Conservation (phyloP, 78 protist genomes). For the Polysphondylium violaceum region DNA sequence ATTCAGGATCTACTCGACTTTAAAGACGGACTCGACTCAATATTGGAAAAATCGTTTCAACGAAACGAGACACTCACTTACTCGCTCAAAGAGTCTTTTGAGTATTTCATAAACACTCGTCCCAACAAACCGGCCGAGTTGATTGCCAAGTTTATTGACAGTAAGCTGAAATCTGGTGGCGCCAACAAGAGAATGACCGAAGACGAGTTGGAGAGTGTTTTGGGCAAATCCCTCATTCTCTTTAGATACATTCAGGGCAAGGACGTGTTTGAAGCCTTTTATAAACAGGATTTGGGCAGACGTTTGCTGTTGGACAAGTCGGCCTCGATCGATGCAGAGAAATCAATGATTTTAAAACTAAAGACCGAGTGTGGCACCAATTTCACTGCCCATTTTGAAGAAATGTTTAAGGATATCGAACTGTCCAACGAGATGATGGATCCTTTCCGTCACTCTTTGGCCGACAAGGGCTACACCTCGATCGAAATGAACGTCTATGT, state of each 20-base stretch:
- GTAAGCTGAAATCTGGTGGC: conserved; percentile 74
- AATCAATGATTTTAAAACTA: conserved; percentile 91
- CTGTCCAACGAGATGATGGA: conserved; percentile 80
- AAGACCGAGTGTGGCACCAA: conserved; percentile 94
- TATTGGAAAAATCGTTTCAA: conserved; percentile 62
- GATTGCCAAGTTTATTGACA: conserved; percentile 86
- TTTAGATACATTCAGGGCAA: conserved; percentile 93
- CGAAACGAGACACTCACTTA: conserved; percentile 45
- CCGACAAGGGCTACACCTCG: not conserved
- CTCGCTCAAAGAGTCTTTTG: conserved; percentile 91
- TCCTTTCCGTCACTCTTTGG: conserved; percentile 32
- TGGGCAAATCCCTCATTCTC: conserved; percentile 84
- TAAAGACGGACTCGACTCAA: conserved; percentile 53
- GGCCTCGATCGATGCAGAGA: conserved; percentile 92
- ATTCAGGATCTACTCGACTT: conserved; percentile 86
- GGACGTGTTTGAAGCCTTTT: conserved; percentile 98
- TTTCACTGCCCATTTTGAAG: conserved; percentile 95
- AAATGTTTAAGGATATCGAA: conserved; percentile 97
- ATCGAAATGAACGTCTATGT: conserved; percentile 90
- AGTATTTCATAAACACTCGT: conserved; percentile 84
- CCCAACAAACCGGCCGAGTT: conserved; percentile 91
- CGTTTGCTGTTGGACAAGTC: conserved; percentile 91
- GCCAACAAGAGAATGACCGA: conserved; percentile 64
- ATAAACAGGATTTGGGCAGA: conserved; percentile 94
- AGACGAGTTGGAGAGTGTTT: conserved; percentile 46